Evolutionary conservation across 139 green algal genomes (phyloP).

Genomic region (Coelastrella sp.): DNA sequence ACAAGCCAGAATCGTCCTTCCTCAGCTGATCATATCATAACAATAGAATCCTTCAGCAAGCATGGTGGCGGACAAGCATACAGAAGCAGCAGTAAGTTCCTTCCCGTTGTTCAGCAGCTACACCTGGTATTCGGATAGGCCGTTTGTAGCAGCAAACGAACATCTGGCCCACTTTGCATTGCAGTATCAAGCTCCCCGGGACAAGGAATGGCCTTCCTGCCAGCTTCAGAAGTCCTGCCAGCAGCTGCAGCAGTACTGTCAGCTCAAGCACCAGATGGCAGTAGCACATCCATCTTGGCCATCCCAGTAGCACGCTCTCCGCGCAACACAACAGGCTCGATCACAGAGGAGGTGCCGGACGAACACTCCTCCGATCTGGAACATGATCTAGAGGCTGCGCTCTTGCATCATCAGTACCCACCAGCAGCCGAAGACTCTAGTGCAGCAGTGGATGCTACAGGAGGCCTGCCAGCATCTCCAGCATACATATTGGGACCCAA

Average conservation of each 20-base stretch:
- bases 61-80: neutral
- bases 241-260: conserved; percentile 4
- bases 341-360: neutral
- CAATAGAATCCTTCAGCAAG: neutral
- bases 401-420: neutral
- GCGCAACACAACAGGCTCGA: too few relatives aligned
- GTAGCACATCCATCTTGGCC: too few relatives aligned
- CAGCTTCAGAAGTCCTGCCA: neutral
- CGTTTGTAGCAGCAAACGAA: neutral
- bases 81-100: neutral
- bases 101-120: neutral
- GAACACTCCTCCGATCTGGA: neutral
- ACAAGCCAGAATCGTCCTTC: neutral
- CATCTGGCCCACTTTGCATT: neutral
- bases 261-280: neutral
- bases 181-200: neutral
- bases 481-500: neutral
- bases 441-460: neutral
- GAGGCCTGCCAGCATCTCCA: neutral
- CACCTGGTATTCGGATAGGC: neutral
- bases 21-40: neutral
- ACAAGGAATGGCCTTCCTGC: neutral
- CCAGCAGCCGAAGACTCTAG: neutral
- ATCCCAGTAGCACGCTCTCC: too few relatives aligned
- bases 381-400: neutral